Base-by-base conservation (phyloP, 176 grass and related monocot species). In the Thalia dealbata region DNA sequence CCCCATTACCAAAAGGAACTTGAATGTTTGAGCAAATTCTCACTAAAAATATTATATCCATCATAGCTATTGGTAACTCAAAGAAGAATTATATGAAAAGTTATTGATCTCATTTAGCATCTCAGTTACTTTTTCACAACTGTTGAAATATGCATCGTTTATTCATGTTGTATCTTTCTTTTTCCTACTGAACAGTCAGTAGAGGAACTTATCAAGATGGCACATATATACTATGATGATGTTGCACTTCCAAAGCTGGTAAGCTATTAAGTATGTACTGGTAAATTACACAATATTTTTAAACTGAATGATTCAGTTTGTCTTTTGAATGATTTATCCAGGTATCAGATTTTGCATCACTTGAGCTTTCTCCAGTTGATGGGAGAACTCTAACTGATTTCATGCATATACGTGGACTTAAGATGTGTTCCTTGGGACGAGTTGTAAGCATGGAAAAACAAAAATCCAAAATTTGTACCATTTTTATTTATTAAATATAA, bases 311-410 rank as follows among this genome's bases (percentile, higher is more conserved):
- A 68, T 16, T 21, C 43, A 3, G 21, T 68, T 43, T 44, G 38
- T 21, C 16, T 68, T n/a, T 14, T 68, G 16, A 43, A 7, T 43
- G 15, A 68, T 45, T 44, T 15, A 44, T 42, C 64, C 86, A 99
- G 95, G 95, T 99, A 26, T 74, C 90, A 81, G 95, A 99, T 93
- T 99, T 99, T 88, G 95, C 90, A 18, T 99, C 95, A 70, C 95
- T 99, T 69, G 95, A 99, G 77, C 87, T 99, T 84, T 99, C 95
- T 63, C 95, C 95, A 51, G 95, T 99, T 70, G 95, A 99, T 86
- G 95, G 95, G 76, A 91, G 82, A 87, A 99, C 95, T 42, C 83
- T 99, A 78, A 93, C 90, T 0, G 95, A 99, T 88, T 99, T 99
- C 78, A 93, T 99, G 95, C 95, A 99, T 86, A 89, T 85, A 79